Base-by-base conservation (phyloP, 2,329 filamentous ascomycete genomes). In the Echinosphaeria canescens region DNA sequence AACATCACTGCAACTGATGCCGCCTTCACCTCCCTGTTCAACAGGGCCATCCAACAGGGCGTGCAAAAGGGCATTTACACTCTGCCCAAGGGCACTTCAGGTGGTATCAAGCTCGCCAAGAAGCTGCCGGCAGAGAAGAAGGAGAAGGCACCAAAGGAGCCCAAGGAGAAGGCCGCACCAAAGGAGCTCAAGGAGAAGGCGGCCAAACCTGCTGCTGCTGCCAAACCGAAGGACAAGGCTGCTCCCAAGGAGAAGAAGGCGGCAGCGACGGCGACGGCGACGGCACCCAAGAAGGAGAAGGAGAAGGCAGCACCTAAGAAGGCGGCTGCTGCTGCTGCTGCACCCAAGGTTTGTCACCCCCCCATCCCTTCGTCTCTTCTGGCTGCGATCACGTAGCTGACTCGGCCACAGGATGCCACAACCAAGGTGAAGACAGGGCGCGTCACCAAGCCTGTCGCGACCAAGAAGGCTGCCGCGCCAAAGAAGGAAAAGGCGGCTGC, bases 21-120 rank as follows among this genome's bases (percentile, higher is more conserved):
- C 42, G 67, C 67, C 62, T 69, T 69, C 51, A 63, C 62, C 44
- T 63, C 62, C 33, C 73, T 82, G 42, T 81, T 90, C 68, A 88
- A 88, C 70, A 75, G 75, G 51, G 79, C 80, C 28, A 61, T 90
- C 46, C 69, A 75, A 54, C 55, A 59, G 32, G 82, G 82, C 49
- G 81, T 84, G 40, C 79, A 90, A 43, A 82, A 75, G 62, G 79
- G 78, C 34, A 63, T 78, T 42, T 92, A 92, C 47, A 64, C 72
- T 44, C 81, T 85, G 50, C 84, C 82, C 44, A 92, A 92, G 70
- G 75, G 76, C 42, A 63, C 80, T 32, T 92, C 82, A 35, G 82
- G 82, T 33, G 76, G 80, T 38, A 81, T 88, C 53, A 92, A 92
- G 74, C 73, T 92, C 32, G 75, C 75, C 32, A 85, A 85, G 71